phyloP scores from a whole-genome alignment of 2,329 filamentous ascomycete genomes.

The Sporothrix curviconia region DNA sequence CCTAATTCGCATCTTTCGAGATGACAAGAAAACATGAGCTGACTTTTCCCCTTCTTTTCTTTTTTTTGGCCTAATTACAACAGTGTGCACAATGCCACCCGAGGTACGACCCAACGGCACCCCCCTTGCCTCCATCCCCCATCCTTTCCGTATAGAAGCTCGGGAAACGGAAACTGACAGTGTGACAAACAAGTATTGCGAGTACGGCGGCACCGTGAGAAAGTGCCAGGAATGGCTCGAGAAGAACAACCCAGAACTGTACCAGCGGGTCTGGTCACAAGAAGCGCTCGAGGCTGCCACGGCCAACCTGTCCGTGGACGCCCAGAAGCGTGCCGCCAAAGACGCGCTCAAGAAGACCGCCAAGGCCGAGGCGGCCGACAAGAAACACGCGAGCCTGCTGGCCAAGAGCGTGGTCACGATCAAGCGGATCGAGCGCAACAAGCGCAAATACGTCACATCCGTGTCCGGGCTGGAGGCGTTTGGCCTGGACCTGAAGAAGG shows the following conservation, averaged over 20 bases:
- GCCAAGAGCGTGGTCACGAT: slow-evolving; percentile 79
- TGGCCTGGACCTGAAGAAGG: slow-evolving; percentile 87
- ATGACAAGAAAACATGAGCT: too few relatives aligned
- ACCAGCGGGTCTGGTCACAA: slow-evolving; percentile 75
- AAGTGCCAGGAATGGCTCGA: slow-evolving; percentile 97
- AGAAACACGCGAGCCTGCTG: slow-evolving; percentile 74
- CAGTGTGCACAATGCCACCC: slow-evolving; percentile 60
- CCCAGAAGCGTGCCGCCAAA: slow-evolving; percentile 90
- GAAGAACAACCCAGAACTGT: slow-evolving; percentile 65
- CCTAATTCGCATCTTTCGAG: neutral
- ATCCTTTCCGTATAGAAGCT: too few relatives aligned
- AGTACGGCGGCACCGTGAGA: slow-evolving; percentile 92
- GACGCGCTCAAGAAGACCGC: slow-evolving; percentile 95
- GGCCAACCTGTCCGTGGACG: slow-evolving; percentile 78
- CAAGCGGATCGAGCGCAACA: slow-evolving; percentile 96
- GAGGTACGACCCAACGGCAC: slow-evolving; percentile 42
- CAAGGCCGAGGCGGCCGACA: slow-evolving; percentile 82
- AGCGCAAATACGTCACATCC: slow-evolving; percentile 92
- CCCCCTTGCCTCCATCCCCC: too few relatives aligned
- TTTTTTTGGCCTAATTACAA: slow-evolving; percentile 17
- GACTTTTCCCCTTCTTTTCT: too few relatives aligned
- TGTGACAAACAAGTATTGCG: slow-evolving; percentile 82
- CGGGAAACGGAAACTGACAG: too few relatives aligned
- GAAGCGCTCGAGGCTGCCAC: slow-evolving; percentile 80
- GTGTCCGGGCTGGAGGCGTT: slow-evolving; percentile 88